Conservation (phyloP, 495 filamentous ascomycete genomes). For the Podospora pseudocomata region DNA sequence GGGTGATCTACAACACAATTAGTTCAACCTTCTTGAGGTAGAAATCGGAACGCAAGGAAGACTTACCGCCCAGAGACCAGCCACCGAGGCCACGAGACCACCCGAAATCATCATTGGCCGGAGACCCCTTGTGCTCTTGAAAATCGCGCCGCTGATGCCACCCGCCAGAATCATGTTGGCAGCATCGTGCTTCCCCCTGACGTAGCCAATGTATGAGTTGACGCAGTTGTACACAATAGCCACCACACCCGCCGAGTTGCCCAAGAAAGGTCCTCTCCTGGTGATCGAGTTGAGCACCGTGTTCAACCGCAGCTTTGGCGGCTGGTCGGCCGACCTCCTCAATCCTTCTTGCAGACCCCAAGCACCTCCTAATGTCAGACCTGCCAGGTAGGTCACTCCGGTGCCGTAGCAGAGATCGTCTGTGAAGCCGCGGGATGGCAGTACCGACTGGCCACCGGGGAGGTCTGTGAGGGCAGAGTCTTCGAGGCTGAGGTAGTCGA, state of each 20-base stretch:
- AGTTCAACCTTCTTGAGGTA: slow-evolving; percentile 6
- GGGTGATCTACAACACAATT: slow-evolving; percentile 24
- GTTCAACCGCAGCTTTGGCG: slow-evolving; percentile 88
- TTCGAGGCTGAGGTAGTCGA: slow-evolving; percentile 92
- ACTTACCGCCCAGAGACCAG: slow-evolving; percentile 86
- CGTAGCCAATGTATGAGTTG: slow-evolving; percentile 84
- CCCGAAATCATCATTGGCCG: slow-evolving; percentile 92
- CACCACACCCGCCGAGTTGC: slow-evolving; percentile 90
- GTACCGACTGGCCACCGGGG: slow-evolving; percentile 77
- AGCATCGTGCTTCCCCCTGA: slow-evolving; percentile 85
- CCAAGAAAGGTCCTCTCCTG: slow-evolving; percentile 88
- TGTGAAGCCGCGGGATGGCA: slow-evolving; percentile 94
- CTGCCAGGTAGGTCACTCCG: slow-evolving; percentile 85
- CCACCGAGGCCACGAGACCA: slow-evolving; percentile 76
- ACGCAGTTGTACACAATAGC: slow-evolving; percentile 93
- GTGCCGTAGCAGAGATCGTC: slow-evolving; percentile 98
- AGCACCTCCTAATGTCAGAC: slow-evolving; percentile 77
- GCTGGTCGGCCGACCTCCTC: slow-evolving; percentile 64
- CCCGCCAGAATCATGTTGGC: slow-evolving; percentile 84
- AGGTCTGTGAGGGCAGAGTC: slow-evolving; percentile 83
- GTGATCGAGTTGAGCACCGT: slow-evolving; percentile 90
- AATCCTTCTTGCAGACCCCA: slow-evolving; percentile 92
- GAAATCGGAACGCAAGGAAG: not conserved
- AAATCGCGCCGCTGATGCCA: slow-evolving; percentile 82
- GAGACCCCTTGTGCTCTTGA: slow-evolving; percentile 88